phyloP scores from a whole-genome alignment of 805 yeast species.

The Myxozyma udenii region DNA sequence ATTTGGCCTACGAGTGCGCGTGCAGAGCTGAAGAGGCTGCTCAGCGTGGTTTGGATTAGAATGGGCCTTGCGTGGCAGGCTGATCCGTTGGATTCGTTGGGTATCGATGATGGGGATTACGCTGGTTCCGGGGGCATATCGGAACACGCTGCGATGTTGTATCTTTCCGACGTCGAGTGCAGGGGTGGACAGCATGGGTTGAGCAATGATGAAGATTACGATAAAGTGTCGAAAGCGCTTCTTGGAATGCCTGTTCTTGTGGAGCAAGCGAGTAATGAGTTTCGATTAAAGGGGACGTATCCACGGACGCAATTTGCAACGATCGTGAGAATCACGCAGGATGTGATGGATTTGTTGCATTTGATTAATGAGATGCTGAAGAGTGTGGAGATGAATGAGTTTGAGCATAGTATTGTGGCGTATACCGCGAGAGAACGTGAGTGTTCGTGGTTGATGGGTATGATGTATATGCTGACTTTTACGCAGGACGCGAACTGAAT shows the following conservation, averaged over 20 bases:
- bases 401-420: constrained; percentile 56
- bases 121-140: neutral
- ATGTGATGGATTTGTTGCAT: constrained; percentile 70
- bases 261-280: constrained; percentile 47
- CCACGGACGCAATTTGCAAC: constrained; percentile 52
- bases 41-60: constrained; percentile 70
- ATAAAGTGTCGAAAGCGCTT: constrained; percentile 29
- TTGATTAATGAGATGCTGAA: constrained; percentile 51
- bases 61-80: constrained; percentile 79
- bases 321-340: constrained; percentile 55
- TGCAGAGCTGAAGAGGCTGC: constrained; percentile 58
- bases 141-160: neutral
- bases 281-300: constrained; percentile 70
- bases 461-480: no score
- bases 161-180: neutral
- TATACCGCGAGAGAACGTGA: constrained; percentile 42
- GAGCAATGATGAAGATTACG: constrained; percentile 11
- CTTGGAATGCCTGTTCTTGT: constrained; percentile 26
- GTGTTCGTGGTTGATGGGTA: no score
- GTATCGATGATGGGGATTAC: neutral
- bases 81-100: constrained; percentile 53
- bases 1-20: constrained; percentile 71
- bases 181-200: neutral
- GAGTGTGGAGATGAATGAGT: constrained; percentile 30
- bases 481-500: constrained; percentile 64